Percentiles rank a stretch among this genome's conserved stretches.
Evolutionary conservation across 441 rosid genomes (phyloP).

Genomic region (Adansonia rubrostipa): DNA sequence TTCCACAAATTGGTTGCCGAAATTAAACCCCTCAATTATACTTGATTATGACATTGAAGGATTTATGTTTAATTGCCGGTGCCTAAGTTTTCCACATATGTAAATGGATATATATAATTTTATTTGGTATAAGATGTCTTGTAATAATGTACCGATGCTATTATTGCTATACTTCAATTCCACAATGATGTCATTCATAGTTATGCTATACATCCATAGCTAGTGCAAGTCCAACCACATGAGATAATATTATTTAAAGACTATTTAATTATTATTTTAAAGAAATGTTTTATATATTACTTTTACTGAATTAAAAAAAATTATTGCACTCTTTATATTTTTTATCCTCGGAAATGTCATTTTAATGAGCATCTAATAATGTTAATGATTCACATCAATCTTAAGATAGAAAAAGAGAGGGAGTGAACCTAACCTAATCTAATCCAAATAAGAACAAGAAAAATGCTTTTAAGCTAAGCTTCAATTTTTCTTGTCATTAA

Average conservation of each 20-base stretch:
- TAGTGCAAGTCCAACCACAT: no score
- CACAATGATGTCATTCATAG: no score
- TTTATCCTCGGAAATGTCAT: no score
- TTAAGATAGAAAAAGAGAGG: constrained; percentile 2
- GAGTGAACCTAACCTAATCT: constrained; percentile 15
- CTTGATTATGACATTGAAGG: constrained; percentile 4
- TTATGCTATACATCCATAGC: no score
- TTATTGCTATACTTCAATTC: no score
- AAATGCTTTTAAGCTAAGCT: constrained; percentile 12
- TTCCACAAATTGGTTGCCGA: constrained; percentile 16
- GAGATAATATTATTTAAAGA: no score
- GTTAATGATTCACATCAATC: neutral
- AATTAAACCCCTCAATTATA: constrained; percentile 20
- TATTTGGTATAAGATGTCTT: neutral
- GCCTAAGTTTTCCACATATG: neutral
- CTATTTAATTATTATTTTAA: neutral
- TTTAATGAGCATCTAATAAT: no score
- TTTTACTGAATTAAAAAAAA: neutral
- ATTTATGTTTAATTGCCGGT: constrained; percentile 11
- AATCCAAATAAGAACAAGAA: constrained; percentile 28
- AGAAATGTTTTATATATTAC: neutral
- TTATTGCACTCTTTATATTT: neutral
- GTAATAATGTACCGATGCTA: neutral
- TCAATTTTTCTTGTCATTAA: neutral
- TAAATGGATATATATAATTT: no score